Evolutionary conservation across 75 land plant genomes (phyloP).

Genomic region (Adiantum capillusveneris): DNA sequence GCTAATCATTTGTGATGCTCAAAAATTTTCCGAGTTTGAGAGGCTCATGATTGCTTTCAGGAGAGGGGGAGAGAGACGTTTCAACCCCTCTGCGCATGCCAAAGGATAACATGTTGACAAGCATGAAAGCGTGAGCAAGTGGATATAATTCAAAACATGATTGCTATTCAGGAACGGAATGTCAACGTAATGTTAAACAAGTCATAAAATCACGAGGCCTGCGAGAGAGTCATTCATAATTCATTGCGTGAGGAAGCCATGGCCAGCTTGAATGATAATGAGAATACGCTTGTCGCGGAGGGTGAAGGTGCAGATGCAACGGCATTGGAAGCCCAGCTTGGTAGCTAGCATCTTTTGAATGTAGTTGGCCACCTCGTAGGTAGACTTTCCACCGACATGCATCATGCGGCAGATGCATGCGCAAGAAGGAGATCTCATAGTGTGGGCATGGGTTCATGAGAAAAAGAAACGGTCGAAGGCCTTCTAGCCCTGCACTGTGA

Average conservation of each 20-base stretch:
- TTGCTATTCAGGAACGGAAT: too few species aligned
- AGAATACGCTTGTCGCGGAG: constrained; percentile 52
- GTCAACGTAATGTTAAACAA: too few species aligned
- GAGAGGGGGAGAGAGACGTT: too few species aligned
- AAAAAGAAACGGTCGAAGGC: constrained; percentile 53
- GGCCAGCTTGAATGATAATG: constrained; percentile 48
- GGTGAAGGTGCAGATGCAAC: constrained; percentile 38
- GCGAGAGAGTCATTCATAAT: too few species aligned
- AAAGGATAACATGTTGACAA: too few species aligned
- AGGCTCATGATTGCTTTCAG: too few species aligned
- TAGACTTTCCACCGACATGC: constrained; percentile 47
- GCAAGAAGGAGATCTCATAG: constrained; percentile 36
- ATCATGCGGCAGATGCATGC: constrained; percentile 34
- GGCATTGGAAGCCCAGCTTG: constrained; percentile 51
- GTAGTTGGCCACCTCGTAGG: constrained; percentile 46
- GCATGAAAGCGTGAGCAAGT: too few species aligned
- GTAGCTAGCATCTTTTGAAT: constrained; percentile 38
- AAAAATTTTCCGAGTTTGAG: too few species aligned
- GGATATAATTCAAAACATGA: too few species aligned
- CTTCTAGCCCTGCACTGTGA: constrained; percentile 54
- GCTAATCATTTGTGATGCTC: too few species aligned
- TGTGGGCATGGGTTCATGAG: constrained; percentile 47
- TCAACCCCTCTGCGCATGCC: too few species aligned
- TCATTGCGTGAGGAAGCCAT: constrained; percentile 16
- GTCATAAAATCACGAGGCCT: too few species aligned